Percentiles rank a stretch among this genome's conserved stretches.
phyloP scores from a whole-genome alignment of 257 asterid species.

The Solanum piurae region DNA sequence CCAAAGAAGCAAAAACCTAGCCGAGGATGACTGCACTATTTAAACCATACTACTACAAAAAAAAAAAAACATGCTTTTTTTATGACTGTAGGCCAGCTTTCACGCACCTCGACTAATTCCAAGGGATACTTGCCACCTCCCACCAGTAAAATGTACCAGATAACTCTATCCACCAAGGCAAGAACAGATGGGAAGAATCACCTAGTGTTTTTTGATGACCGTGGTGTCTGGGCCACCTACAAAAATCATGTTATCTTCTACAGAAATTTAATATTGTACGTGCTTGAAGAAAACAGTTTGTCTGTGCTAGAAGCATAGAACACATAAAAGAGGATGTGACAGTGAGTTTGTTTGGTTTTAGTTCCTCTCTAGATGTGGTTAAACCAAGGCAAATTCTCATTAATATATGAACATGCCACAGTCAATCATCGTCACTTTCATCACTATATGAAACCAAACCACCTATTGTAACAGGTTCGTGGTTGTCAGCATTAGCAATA shows the following conservation, averaged over 20 bases:
- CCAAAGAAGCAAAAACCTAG: background rate
- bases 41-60: background rate
- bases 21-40: background rate
- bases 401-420: background rate
- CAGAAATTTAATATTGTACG: background rate
- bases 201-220: too few relatives aligned
- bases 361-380: background rate
- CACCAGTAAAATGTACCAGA: too few relatives aligned
- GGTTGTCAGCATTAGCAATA: background rate
- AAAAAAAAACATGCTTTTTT: too few relatives aligned
- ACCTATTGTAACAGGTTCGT: constrained; percentile 6
- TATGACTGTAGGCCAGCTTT: too few relatives aligned
- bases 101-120: too few relatives aligned
- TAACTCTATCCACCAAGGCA: too few relatives aligned
- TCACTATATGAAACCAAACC: constrained; percentile 83
- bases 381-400: background rate
- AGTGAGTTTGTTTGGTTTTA: background rate
- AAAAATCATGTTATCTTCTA: background rate
- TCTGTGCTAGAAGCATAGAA: background rate
- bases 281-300: background rate
- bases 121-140: too few relatives aligned
- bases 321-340: background rate
- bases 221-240: background rate
- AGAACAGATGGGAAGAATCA: too few relatives aligned
- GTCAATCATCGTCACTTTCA: constrained; percentile 78